phyloP scores from a whole-genome alignment of 108 stramenopile species.

The Discostella stelligeroides region DNA sequence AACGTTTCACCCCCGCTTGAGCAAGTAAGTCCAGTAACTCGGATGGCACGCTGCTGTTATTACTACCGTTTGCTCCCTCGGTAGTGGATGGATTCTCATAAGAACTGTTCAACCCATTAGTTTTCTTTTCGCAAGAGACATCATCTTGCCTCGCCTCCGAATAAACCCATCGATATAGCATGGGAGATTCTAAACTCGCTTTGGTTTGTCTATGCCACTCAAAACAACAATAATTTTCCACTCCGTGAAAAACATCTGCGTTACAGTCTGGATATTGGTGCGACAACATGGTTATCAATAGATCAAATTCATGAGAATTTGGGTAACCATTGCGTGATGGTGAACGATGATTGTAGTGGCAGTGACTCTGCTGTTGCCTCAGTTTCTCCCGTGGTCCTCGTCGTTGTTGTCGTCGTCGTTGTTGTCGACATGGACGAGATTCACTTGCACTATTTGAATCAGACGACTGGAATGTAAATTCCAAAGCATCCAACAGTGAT shows the following conservation, averaged over 20 bases:
- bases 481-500: conserved; percentile 29
- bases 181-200: conserved; percentile 6
- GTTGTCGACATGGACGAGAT: neutral
- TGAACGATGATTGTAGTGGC: neutral
- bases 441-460: conserved; percentile 7
- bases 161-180: conserved; percentile 30
- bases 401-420: neutral
- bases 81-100: neutral
- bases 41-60: conserved; percentile 1
- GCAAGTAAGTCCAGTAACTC: conserved; percentile 35
- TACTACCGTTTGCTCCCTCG: neutral
- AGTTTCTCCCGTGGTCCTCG: neutral
- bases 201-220: conserved; percentile 10
- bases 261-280: conserved; percentile 18
- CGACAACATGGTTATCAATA: conserved; percentile 29
- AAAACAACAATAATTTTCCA: conserved; percentile 3
- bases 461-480: conserved; percentile 21
- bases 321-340: neutral
- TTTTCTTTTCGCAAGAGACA: neutral
- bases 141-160: conserved; percentile 9
- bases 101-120: neutral
- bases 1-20: conserved; percentile 42
- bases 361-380: neutral
- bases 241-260: neutral
- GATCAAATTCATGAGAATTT: conserved; percentile 25